phyloP scores from a whole-genome alignment of 1,284 basidiomycete species.

The Cerrena zonata region DNA sequence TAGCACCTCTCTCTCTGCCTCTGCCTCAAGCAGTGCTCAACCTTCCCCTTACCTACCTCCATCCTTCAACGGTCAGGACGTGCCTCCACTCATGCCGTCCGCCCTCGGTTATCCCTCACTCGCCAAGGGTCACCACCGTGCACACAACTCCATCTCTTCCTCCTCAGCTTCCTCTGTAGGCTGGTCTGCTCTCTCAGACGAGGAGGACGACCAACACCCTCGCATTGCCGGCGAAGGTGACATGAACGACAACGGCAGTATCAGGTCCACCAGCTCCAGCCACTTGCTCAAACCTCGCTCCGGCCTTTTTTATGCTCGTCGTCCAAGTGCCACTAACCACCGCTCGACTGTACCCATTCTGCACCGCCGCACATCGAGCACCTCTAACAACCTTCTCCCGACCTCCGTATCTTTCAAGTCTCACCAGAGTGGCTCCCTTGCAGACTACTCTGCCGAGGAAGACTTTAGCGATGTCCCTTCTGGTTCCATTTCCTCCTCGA shows the following conservation, averaged over 20 bases:
- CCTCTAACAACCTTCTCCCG: slow-evolving; percentile 25
- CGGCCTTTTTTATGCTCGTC: slow-evolving; percentile 56
- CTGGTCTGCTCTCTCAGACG: slow-evolving; percentile 44
- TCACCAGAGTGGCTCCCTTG: slow-evolving; percentile 29
- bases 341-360: slow-evolving; percentile 53
- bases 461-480: slow-evolving; percentile 37
- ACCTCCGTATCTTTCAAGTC: slow-evolving; percentile 20
- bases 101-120: slow-evolving; percentile 61
- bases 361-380: slow-evolving; percentile 48
- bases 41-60: slow-evolving; percentile 60
- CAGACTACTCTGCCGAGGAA: slow-evolving; percentile 36
- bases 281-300: slow-evolving; percentile 26
- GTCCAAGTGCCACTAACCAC: slow-evolving; percentile 67
- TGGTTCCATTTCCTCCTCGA: slow-evolving; percentile 23
- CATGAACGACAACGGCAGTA: slow-evolving; percentile 13
- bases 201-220: slow-evolving; percentile 27
- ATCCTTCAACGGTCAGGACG: slow-evolving; percentile 33
- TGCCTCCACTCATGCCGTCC: slow-evolving; percentile 34
- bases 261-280: slow-evolving; percentile 33
- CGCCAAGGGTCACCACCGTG: slow-evolving; percentile 6
- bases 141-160: slow-evolving; percentile 16
- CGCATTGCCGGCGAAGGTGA: slow-evolving; percentile 27
- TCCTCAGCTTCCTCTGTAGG: slow-evolving; percentile 51
- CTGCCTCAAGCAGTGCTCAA: slow-evolving; percentile 55
- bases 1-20: slow-evolving; percentile 58